Conservation (phyloP, 2,329 filamentous ascomycete species). For the Seiridium unicorne region DNA sequence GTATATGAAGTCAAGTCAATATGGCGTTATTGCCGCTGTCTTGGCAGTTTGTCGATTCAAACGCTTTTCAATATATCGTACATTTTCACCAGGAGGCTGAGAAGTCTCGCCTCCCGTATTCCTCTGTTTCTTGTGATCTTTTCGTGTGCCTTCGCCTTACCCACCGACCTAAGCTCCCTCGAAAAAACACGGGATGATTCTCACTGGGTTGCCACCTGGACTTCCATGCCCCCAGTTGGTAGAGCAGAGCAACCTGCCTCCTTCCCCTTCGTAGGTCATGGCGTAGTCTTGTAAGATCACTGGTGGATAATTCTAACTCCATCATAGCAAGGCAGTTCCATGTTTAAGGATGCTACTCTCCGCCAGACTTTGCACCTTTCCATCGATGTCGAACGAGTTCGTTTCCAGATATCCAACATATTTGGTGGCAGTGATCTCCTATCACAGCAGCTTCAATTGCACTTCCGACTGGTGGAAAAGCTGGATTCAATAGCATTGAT, state of each 20-base stretch:
- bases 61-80: neutral
- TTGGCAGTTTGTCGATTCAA: neutral
- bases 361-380: constrained; percentile 65
- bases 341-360: constrained; percentile 62
- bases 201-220: constrained; percentile 66
- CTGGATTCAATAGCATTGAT: constrained; percentile 53
- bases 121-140: neutral
- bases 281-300: too few relatives aligned
- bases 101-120: neutral
- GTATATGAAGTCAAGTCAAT: neutral
- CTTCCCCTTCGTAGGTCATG: constrained; percentile 53
- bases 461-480: constrained; percentile 49
- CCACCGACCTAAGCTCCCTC: neutral
- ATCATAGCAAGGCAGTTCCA: constrained; percentile 32
- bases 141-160: neutral
- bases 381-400: constrained; percentile 53
- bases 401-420: constrained; percentile 63
- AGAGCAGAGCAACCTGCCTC: constrained; percentile 61
- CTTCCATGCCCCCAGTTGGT: constrained; percentile 65
- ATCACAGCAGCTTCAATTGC: constrained; percentile 60
- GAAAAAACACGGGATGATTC: constrained; percentile 24
- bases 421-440: constrained; percentile 61
- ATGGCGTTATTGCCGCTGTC: neutral
- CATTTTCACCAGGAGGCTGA: neutral
- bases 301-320: neutral